Evolutionary conservation across 2,329 filamentous ascomycete species (phyloP).

Genomic region (Trematosphaeria pertusa): DNA sequence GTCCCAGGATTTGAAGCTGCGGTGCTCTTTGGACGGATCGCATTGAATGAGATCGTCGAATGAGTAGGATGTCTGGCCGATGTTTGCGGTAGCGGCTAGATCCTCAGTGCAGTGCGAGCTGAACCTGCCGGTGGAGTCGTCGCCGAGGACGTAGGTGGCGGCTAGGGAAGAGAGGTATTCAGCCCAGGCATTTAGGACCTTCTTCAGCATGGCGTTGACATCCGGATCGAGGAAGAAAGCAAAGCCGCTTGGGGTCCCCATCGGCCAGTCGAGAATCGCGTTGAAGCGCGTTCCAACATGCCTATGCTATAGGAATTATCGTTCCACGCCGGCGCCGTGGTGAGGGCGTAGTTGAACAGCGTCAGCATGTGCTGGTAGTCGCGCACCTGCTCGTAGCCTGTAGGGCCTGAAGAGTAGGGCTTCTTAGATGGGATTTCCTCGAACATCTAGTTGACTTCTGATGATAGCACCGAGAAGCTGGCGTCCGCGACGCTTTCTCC

Average conservation of each 20-base stretch:
- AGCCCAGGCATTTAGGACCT: slow-evolving; percentile 59
- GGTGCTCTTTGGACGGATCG: slow-evolving; percentile 60
- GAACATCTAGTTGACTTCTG: slow-evolving; percentile 73
- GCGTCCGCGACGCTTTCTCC: too few species aligned
- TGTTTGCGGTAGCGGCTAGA: slow-evolving; percentile 24
- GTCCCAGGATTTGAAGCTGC: slow-evolving; percentile 73
- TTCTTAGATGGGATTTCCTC: slow-evolving; percentile 67
- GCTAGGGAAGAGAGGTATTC: slow-evolving; percentile 42
- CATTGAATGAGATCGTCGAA: slow-evolving; percentile 70
- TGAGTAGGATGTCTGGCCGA: slow-evolving; percentile 38
- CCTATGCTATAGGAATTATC: slow-evolving; percentile 46
- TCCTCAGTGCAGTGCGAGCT: slow-evolving; percentile 48
- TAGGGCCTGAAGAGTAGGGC: slow-evolving; percentile 68
- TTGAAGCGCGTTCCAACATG: slow-evolving; percentile 64
- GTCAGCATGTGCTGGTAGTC: slow-evolving; percentile 72
- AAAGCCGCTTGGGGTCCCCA: slow-evolving; percentile 61
- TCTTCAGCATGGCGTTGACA: slow-evolving; percentile 61
- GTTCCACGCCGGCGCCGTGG: slow-evolving; percentile 51
- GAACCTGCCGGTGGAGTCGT: slow-evolving; percentile 50
- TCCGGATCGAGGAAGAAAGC: slow-evolving; percentile 61
- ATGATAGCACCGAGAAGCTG: too few species aligned
- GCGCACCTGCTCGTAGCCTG: slow-evolving; percentile 67
- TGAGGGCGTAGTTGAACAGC: slow-evolving; percentile 66
- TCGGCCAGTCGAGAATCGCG: slow-evolving; percentile 65
- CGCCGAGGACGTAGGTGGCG: slow-evolving; percentile 48